Conservation (phyloP, 805 yeast genomes). For the Wickerhamomyces mucosus region DNA sequence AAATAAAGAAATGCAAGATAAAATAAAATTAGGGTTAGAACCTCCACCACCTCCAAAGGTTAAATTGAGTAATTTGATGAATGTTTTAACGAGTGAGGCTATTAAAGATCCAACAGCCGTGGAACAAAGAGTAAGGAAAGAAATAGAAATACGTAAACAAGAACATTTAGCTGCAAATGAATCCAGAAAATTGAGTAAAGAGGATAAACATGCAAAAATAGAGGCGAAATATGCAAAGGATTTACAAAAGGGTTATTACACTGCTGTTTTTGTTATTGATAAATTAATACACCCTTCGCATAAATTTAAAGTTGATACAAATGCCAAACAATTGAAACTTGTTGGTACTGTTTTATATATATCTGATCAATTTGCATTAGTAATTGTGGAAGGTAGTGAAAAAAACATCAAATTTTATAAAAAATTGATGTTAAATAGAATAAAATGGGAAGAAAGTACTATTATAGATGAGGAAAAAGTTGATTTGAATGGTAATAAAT, state of each 20-base stretch:
- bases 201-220: slow-evolving; percentile 43
- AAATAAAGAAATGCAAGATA: slow-evolving; percentile 65
- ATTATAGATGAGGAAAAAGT: slow-evolving; percentile 17
- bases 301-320: slow-evolving; percentile 63
- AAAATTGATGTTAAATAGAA: slow-evolving; percentile 49
- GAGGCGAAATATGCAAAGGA: slow-evolving; percentile 38
- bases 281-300: slow-evolving; percentile 55
- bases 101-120: slow-evolving; percentile 83
- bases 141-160: slow-evolving; percentile 51
- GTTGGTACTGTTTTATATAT: slow-evolving; percentile 46
- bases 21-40: slow-evolving; percentile 70
- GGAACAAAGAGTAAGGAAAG: slow-evolving; percentile 60
- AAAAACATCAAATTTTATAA: slow-evolving; percentile 54
- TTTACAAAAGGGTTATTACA: slow-evolving; percentile 39
- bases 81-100: slow-evolving; percentile 75
- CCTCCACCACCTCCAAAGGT: slow-evolving; percentile 89
- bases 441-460: slow-evolving; percentile 57
- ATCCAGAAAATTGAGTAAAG: slow-evolving; percentile 50
- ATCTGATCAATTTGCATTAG: slow-evolving; percentile 35
- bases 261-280: slow-evolving; percentile 51
- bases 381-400: slow-evolving; percentile 69
- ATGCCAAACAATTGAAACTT: slow-evolving; percentile 64
- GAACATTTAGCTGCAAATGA: slow-evolving; percentile 55
- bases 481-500: slow-evolving; percentile 34
- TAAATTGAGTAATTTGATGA: slow-evolving; percentile 75